phyloP scores from a whole-genome alignment of 73 alveolate genomes.

The Blepharisma japonicum region DNA sequence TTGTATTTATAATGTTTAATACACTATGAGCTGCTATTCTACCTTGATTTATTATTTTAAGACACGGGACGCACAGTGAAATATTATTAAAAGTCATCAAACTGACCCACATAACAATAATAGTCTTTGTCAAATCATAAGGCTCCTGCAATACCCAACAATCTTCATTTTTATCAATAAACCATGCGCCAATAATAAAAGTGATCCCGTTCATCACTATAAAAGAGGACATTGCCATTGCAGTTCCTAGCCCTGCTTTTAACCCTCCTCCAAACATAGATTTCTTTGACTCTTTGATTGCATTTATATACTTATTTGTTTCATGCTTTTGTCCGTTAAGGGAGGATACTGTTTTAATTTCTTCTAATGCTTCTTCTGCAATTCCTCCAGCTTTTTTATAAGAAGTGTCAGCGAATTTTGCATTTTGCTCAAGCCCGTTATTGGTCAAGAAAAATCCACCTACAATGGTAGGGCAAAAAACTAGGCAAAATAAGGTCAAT shows the following conservation, averaged over 20 bases:
- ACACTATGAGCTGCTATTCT: conserved; percentile 42
- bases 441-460: conserved; percentile 21
- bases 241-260: conserved; percentile 3
- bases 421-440: conserved; percentile 30
- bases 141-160: background rate
- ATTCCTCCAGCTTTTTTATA: conserved; percentile 58
- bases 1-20: conserved; percentile 38
- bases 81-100: conserved; percentile 27
- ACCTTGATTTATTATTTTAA: conserved; percentile 58
- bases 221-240: background rate
- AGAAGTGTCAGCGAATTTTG: conserved; percentile 32
- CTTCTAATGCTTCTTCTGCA: conserved; percentile 65
- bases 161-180: background rate
- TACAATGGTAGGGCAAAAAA: conserved; percentile 39
- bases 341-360: conserved; percentile 61
- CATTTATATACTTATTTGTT: background rate
- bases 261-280: background rate
- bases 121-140: background rate
- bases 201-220: background rate
- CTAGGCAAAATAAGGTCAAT: conserved; percentile 43
- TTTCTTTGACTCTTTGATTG: background rate
- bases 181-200: conserved; percentile 16
- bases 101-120: conserved; percentile 5
- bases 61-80: conserved; percentile 51
- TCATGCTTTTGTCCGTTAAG: conserved; percentile 35